A percentile compares a stretch with the other conserved stretches of the same genome.
These are phyloP conservation scores for Pestalotiopsis sp. DNA, from an alignment of 2,329 filamentous ascomycete species.

Conservation along the genomic window DNA sequence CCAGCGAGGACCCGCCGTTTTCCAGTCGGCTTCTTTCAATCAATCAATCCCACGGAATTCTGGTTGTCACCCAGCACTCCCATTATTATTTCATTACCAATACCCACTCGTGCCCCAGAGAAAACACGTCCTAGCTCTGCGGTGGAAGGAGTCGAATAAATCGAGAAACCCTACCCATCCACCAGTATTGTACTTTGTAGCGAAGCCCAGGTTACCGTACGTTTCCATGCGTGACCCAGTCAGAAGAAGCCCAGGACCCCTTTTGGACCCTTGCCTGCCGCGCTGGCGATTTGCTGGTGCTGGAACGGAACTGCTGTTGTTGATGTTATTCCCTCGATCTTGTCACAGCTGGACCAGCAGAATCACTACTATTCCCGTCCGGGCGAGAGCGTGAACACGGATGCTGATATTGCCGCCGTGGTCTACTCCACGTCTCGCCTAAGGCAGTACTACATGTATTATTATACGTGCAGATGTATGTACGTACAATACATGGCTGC, in stretches of 20 bases:
- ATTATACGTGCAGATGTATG: not conserved
- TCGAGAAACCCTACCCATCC: not conserved
- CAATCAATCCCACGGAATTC: not conserved
- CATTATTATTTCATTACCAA: not conserved
- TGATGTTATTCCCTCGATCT: not conserved
- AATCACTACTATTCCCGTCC: slow-evolving; percentile 1
- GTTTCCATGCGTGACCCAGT: not conserved
- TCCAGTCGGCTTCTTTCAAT: not conserved
- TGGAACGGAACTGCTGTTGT: not conserved
- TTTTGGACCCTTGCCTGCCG: not conserved
- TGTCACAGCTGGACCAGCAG: not conserved
- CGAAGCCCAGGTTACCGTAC: not conserved
- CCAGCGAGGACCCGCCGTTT: not conserved
- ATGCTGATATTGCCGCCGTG: slow-evolving; percentile 4
- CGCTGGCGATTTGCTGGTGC: not conserved
- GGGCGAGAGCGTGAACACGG: not conserved
- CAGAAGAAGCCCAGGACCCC: not conserved
- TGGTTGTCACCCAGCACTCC: not conserved
- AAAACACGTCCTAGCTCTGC: not conserved
- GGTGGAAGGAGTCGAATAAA: not conserved
- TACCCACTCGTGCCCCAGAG: not conserved
- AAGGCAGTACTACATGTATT: not conserved
- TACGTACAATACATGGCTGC: not conserved
- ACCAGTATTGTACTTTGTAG: not conserved
- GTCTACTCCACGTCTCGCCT: not conserved